Base-by-base conservation (phyloP, 2,329 filamentous ascomycete species). In the Nannizziopsis barbatae region DNA sequence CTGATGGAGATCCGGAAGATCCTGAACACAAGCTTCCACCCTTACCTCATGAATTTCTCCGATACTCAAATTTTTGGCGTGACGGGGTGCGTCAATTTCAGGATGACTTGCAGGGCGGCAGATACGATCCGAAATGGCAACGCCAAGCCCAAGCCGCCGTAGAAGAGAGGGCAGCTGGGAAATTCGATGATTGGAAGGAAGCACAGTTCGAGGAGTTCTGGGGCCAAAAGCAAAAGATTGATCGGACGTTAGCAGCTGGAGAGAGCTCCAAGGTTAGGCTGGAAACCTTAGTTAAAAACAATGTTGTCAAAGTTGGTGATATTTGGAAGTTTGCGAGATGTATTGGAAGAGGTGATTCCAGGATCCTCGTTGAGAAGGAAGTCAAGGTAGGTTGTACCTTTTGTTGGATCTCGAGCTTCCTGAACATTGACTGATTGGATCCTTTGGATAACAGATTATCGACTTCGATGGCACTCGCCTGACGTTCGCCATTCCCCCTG, bases 71-170 rank as follows among this genome's bases (percentile, higher is more conserved):
- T 40, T 67, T 71, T 49, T 76, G 79, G 62, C 69, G 72, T 17
- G 71, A 72, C 15, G 74, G 70, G 38, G 60, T 79, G 35, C 71
- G 73, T 14, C 67, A 71, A 44, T 81, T 77, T 58, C 72, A 79
- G 57, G 59, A 71, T 2, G 76, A 82, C 54, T 65, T 82, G 1
- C 61, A 61, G 17, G 65, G 71, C 20, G 80, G 80, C 2, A 71
- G 70, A 43, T 73, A 79, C 53, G 71, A 74, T n/a, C 72, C 74
- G 8, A 68, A 69, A 44, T 83, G 78, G 78, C 67, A 75, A 50
- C 65, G 64, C 1, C 66, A 77, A 49, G 79, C 79, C 11, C 64
- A 69, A 31, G 61, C 69, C 53, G 79, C 80, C 1, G 71, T 72
- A 44, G 57, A 69, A 44, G 68, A 75, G 52, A 69, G 79, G 9